Base-by-base conservation (phyloP, 768 basidiomycete species). In the Tremella yokohamensis region DNA sequence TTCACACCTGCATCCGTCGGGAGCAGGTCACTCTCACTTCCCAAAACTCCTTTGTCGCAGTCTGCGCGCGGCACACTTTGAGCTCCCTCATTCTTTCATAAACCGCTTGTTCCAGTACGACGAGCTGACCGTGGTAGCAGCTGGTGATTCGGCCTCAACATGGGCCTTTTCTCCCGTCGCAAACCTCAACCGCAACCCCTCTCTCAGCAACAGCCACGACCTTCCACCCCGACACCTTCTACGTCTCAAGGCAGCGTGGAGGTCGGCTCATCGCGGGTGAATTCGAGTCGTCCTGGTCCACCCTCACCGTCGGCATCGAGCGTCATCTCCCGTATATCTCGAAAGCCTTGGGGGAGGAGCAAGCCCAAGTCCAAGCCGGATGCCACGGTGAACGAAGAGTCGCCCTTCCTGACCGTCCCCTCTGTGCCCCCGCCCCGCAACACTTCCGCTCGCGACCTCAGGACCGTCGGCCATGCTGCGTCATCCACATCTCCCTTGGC, bases 251-350 rank as follows among this genome's bases (percentile, higher is more conserved):
- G 29, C 29, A 34, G 29, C 29, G 29, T 34, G 11, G 29, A 4
- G 11, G n/a, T n/a, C n/a, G n/a, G n/a, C n/a, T n/a, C n/a, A n/a
- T n/a, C n/a, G n/a, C n/a, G n/a, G n/a, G n/a, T n/a, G n/a, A 40
- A 11, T 18, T 18, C 18, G 11, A 11, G 12, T 40, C 39, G 39
- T 40, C 42, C 42, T 4, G n/a, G 8, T 45, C 42, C 42, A 4
- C 34, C 55, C 37, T 40, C 50, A 8, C 48, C 62, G 16, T 52
- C 61, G 3, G 45, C 62, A 3, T 38, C 57, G 4, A 40, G 51
- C 9, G 44, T 19, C 47, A 50, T 26, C 25, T 49, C 52, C 16
- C 15, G 25, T 4, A 52, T 38, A 54, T n/a, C 51, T 37, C 48
- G 51, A 49, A 55, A 42, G 44, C 55, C 22, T 22, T 54, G 53